Conservation (phyloP, 306 rosid genomes). For the Albizia julibrissin region DNA sequence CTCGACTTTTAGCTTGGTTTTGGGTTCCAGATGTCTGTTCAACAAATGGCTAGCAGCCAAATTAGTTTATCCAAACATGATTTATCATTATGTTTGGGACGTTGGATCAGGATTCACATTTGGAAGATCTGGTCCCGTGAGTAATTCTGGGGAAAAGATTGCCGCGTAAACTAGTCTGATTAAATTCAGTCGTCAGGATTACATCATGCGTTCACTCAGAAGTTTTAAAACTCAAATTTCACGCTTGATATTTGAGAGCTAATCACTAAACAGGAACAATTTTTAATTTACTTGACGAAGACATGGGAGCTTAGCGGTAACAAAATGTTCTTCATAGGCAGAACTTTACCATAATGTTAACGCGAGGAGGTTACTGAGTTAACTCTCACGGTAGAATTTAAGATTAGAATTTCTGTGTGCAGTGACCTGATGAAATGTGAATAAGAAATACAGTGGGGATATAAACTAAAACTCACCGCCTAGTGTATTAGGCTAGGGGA, state of each 20-base stretch:
- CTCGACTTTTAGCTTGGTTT: neutral
- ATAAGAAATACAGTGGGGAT: neutral
- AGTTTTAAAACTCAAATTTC: neutral
- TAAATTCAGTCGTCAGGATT: neutral
- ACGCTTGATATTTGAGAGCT: neutral
- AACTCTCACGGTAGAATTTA: neutral
- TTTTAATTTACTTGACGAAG: neutral
- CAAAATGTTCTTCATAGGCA: neutral
- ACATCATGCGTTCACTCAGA: neutral
- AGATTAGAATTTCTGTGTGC: neutral
- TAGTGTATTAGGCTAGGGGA: neutral
- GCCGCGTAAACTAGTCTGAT: neutral
- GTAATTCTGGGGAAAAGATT: neutral
- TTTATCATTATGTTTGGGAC: neutral
- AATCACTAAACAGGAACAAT: neutral
- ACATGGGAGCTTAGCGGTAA: neutral
- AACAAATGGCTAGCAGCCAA: neutral
- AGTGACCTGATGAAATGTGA: neutral
- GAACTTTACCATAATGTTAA: neutral
- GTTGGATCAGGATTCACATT: neutral
- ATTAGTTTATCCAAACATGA: neutral
- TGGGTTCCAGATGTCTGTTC: neutral
- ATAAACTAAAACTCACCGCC: neutral
- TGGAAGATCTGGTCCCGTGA: neutral
- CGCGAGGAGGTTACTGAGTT: neutral